A percentile compares a stretch with the other conserved stretches of the same genome.
Evolutionary conservation across 2,329 filamentous ascomycete genomes (phyloP).

Genomic region (Talaromyces sp.): DNA sequence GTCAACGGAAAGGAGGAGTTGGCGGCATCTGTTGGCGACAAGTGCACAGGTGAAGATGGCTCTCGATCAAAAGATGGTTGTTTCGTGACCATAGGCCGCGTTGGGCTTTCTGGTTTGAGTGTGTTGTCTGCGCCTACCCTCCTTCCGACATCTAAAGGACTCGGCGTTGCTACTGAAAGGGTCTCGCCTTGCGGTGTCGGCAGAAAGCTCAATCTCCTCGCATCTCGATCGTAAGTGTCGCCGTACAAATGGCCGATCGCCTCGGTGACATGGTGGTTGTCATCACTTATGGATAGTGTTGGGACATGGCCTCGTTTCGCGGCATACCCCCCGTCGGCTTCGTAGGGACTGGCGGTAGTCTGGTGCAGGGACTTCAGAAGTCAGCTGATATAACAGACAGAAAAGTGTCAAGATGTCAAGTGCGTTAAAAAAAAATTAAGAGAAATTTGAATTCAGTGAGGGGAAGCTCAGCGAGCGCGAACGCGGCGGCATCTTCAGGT

Average conservation of each 20-base stretch:
- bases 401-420: not conserved
- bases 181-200: slow-evolving; percentile 47
- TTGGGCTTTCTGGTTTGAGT: slow-evolving; percentile 25
- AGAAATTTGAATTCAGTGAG: not conserved
- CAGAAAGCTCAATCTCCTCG: slow-evolving; percentile 74
- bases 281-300: slow-evolving; percentile 74
- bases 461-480: not conserved
- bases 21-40: slow-evolving; percentile 55
- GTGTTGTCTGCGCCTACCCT: slow-evolving; percentile 33
- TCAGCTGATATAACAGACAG: slow-evolving; percentile 17
- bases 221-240: slow-evolving; percentile 64
- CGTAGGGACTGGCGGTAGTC: slow-evolving; percentile 19
- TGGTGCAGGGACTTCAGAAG: slow-evolving; percentile 16
- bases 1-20: slow-evolving; percentile 70
- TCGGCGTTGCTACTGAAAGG: slow-evolving; percentile 40
- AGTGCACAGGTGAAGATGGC: slow-evolving; percentile 56
- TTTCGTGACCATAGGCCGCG: slow-evolving; percentile 22
- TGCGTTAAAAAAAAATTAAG: not conserved
- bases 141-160: slow-evolving; percentile 17
- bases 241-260: slow-evolving; percentile 90
- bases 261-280: slow-evolving; percentile 91
- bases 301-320: slow-evolving; percentile 58
- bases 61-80: slow-evolving; percentile 39
- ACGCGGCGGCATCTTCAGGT: not conserved
- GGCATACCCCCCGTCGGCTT: slow-evolving; percentile 45